These are phyloP conservation scores for Sporisorium scitamineum DNA, from an alignment of 1,284 basidiomycete species.

Conservation along the genomic window DNA sequence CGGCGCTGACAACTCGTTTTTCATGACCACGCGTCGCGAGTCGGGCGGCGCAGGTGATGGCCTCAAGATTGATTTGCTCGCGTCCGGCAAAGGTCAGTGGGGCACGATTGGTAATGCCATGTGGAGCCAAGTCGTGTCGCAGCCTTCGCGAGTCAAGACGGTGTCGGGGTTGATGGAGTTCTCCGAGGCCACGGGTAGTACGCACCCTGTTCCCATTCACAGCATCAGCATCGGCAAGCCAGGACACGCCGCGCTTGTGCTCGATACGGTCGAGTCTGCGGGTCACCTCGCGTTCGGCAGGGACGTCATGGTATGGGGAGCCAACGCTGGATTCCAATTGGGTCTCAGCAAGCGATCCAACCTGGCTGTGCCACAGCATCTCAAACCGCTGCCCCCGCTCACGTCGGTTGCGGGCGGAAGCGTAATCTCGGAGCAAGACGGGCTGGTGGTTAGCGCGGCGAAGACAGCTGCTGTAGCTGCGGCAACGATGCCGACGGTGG, in stretches of 20 bases:
- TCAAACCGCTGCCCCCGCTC: conserved; percentile 71
- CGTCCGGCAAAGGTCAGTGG: conserved; percentile 85
- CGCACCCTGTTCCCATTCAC: conserved; percentile 78
- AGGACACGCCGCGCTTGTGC: conserved; percentile 74
- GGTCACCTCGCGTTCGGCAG: conserved; percentile 70
- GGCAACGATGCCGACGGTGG: conserved; percentile 13
- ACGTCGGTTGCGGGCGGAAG: conserved; percentile 29
- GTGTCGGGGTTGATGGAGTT: conserved; percentile 80
- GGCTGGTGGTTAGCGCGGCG: conserved; percentile 15
- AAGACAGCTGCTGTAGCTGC: conserved; percentile 24
- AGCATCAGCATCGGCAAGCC: conserved; percentile 76
- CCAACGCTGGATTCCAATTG: conserved; percentile 62
- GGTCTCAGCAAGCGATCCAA: conserved; percentile 86
- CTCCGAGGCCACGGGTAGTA: conserved; percentile 32
- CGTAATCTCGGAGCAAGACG: conserved; percentile 33
- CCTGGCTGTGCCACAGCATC: conserved; percentile 76
- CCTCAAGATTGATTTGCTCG: conserved; percentile 76
- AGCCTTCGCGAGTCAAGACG: conserved; percentile 81
- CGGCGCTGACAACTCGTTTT: conserved; percentile 64
- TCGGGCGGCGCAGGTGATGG: conserved; percentile 3
- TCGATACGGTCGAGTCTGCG: conserved; percentile 61
- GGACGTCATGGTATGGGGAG: conserved; percentile 73
- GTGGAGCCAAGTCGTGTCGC: conserved; percentile 80
- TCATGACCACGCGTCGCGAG: conserved; percentile 46
- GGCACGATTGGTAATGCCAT: conserved; percentile 86